Evolutionary conservation across 768 basidiomycete genomes (phyloP).

Genomic region (Chlorophyllum brunneum): DNA sequence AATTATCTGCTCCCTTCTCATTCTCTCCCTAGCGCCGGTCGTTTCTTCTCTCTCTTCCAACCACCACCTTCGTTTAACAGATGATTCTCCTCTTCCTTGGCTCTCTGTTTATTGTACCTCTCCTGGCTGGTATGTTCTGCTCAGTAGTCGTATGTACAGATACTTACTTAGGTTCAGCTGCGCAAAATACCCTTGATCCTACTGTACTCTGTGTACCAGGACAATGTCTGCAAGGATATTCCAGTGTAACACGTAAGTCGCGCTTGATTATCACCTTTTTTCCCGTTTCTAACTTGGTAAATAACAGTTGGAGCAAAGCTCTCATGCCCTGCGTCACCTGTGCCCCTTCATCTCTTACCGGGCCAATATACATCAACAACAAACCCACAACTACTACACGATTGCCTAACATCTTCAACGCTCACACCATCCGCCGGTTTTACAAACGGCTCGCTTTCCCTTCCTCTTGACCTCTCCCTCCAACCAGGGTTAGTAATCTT

Average conservation of each 20-base stretch:
- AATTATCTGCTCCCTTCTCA: background rate
- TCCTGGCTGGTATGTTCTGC: constrained; percentile 9
- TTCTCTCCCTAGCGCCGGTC: background rate
- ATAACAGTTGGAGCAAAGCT: constrained; percentile 64
- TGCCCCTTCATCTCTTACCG: constrained; percentile 65
- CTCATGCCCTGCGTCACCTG: constrained; percentile 49
- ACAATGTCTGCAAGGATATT: constrained; percentile 80
- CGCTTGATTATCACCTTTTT: constrained; percentile 25
- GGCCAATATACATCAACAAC: constrained; percentile 72
- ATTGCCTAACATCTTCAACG: constrained; percentile 57
- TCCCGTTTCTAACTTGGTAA: constrained; percentile 18
- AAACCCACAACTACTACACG: constrained; percentile 67
- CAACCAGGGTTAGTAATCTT: constrained; percentile 67
- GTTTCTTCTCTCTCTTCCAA: constrained; percentile 1
- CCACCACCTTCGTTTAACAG: constrained; percentile 8
- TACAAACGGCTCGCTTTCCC: constrained; percentile 46
- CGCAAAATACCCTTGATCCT: constrained; percentile 46
- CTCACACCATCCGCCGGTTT: constrained; percentile 64
- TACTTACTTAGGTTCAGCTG: constrained; percentile 37
- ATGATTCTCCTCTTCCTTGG: constrained; percentile 11
- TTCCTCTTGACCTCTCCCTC: constrained; percentile 65
- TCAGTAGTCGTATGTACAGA: no score
- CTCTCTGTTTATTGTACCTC: constrained; percentile 9
- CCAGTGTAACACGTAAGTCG: constrained; percentile 67
- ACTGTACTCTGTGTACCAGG: constrained; percentile 77